These are phyloP conservation scores for Phytophthora pseudosyringae DNA, from an alignment of 352 stramenopile genomes.

Conservation along the genomic window DNA sequence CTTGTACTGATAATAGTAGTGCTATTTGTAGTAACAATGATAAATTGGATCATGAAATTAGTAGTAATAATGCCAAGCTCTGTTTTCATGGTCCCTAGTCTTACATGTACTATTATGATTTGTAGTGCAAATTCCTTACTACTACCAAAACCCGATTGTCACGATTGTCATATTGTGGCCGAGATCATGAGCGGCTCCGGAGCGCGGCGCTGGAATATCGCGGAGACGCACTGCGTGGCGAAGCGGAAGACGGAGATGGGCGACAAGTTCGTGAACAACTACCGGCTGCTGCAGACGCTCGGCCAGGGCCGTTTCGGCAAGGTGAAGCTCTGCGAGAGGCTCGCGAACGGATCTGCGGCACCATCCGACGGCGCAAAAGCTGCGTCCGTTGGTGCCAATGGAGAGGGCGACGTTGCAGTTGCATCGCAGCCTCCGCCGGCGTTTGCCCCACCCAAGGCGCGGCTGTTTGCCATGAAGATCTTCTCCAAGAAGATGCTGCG, in stretches of 20 bases:
- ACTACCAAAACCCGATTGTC: no score
- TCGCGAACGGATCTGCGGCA: slow-evolving; percentile 19
- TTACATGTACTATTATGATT: no score
- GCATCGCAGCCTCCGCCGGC: slow-evolving; percentile 12
- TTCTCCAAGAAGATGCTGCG: slow-evolving; percentile 79
- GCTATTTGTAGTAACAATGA: no score
- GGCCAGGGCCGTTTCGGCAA: slow-evolving; percentile 86
- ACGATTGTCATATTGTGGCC: not conserved
- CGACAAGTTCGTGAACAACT: slow-evolving; percentile 83
- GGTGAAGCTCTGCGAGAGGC: slow-evolving; percentile 84
- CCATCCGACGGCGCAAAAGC: slow-evolving; percentile 3
- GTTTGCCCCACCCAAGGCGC: slow-evolving; percentile 32
- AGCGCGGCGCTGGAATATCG: slow-evolving; percentile 64
- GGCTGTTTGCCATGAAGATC: slow-evolving; percentile 86
- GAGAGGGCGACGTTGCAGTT: slow-evolving; percentile 6
- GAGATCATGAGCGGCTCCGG: slow-evolving; percentile 20
- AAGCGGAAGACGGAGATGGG: slow-evolving; percentile 58
- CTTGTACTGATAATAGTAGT: no score
- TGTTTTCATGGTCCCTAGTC: no score
- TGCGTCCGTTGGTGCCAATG: not conserved
- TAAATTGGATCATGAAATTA: no score
- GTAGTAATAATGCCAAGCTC: no score
- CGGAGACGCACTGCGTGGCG: slow-evolving; percentile 59
- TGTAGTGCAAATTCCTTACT: no score
- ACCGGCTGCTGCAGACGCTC: slow-evolving; percentile 69